phyloP scores from a whole-genome alignment of 257 asterid genomes.

The Forsythia viridissima region DNA sequence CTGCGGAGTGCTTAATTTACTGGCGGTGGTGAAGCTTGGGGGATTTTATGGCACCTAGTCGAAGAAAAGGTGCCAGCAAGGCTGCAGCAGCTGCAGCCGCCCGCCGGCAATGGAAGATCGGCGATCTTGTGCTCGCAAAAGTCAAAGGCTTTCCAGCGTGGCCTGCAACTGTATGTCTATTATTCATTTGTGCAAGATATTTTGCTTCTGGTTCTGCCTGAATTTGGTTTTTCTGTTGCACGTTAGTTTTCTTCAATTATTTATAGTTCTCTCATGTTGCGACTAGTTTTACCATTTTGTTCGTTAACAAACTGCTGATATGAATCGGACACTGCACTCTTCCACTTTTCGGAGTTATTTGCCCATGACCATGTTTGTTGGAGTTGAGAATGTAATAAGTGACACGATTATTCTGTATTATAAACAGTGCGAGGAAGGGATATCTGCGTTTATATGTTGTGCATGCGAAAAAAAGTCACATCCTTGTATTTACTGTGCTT shows the following conservation, averaged over 20 bases:
- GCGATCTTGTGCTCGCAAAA: conserved; percentile 96
- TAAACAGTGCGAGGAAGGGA: background rate
- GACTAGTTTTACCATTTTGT: background rate
- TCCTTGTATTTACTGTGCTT: background rate
- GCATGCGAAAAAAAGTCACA: background rate
- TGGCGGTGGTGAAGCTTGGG: conserved; percentile 23
- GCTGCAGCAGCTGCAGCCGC: conserved; percentile 73
- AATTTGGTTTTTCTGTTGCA: conserved; percentile 2
- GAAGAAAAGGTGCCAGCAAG: conserved; percentile 66
- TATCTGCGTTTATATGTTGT: background rate
- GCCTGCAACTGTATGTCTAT: conserved; percentile 76
- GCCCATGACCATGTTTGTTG: background rate
- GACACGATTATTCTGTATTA: background rate
- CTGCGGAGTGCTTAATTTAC: conserved; percentile 26
- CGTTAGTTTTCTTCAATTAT: conserved; percentile 9
- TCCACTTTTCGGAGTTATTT: conserved; percentile 14
- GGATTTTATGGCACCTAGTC: conserved; percentile 72
- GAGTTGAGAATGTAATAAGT: background rate
- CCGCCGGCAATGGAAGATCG: conserved; percentile 72
- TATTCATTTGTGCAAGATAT: background rate
- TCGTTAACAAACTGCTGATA: conserved; percentile 24
- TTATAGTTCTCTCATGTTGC: conserved; percentile 8
- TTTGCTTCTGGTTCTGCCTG: background rate
- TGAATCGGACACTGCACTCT: conserved; percentile 2
- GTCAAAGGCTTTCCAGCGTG: conserved; percentile 93